Base-by-base conservation (phyloP, 257 asterid species). In the Solanum sejunctum region DNA sequence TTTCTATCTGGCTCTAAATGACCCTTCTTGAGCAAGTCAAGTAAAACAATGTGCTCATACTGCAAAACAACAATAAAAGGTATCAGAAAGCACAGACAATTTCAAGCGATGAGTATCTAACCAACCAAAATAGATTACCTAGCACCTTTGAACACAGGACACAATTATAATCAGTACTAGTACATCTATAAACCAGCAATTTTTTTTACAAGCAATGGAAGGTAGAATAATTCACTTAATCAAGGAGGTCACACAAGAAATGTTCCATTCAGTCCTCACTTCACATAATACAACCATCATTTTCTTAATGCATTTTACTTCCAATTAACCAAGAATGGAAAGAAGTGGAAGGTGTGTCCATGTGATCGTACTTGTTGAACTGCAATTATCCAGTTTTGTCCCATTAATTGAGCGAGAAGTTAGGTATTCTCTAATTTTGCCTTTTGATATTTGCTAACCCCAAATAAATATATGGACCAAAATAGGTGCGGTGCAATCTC, bases 1-100 rank as follows among this genome's bases (percentile, higher is more conserved):
- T 96, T 96, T 83, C 87, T 92, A 72, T 92, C 97, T 12, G 98
- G 93, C 83, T 95, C 99, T 18, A 83, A 5, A 86, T 95, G 99
- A 4, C 99, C 99, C 84, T 95, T 93, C 92, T 93, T 96, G 54
- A 96, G 93, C 88, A 96, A 86, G 71, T 91, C 97, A 49, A 93
- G 88, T 92, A 96, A 82, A 87, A 87, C 89, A 23, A 85, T 47
- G 86, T 92, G 92, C 86, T 96, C 99, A n/a, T 95, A 96, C 99
- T 96, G 92, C 61, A 83, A 63, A 6, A 32, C 10, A 78, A 18
- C 47, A 78, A 26, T 26, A 23, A 16, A 78, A 52, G 18, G 6
- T 8, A 78, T 26, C 28, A 52, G 64, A 52, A 78, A 78, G 49
- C 64, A 78, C 56, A 7, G 83, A 78, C 28, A 26, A 23, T 15